phyloP scores from a whole-genome alignment of 257 asterid species.

The Solanum arcanum region DNA sequence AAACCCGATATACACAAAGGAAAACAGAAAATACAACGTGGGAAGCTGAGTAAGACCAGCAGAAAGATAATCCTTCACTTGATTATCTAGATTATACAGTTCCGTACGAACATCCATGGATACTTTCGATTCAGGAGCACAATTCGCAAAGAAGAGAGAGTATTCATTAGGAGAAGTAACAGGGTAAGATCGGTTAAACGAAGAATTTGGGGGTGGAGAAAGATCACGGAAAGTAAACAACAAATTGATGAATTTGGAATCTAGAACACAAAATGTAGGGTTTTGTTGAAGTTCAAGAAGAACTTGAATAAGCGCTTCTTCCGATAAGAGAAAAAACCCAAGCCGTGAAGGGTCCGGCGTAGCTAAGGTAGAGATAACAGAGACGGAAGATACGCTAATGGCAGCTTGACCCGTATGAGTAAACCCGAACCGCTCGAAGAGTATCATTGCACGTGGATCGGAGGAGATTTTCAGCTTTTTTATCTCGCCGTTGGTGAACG shows the following conservation, averaged over 20 bases:
- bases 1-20: constrained; percentile 48
- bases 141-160: constrained; percentile 67
- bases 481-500: constrained; percentile 58
- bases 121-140: constrained; percentile 65
- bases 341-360: constrained; percentile 38
- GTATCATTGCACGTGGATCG: constrained; percentile 77
- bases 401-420: constrained; percentile 69
- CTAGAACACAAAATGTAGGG: constrained; percentile 67
- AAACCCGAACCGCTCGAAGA: constrained; percentile 88
- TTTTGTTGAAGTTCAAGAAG: constrained; percentile 54
- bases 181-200: constrained; percentile 44
- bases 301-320: constrained; percentile 61
- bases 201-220: constrained; percentile 67
- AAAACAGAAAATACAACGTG: constrained; percentile 51
- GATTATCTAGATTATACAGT: constrained; percentile 51
- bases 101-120: constrained; percentile 72
- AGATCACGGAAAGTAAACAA: constrained; percentile 78
- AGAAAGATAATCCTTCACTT: constrained; percentile 49
- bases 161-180: constrained; percentile 61
- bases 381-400: constrained; percentile 40
- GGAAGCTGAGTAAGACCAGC: constrained; percentile 70
- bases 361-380: constrained; percentile 32
- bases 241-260: constrained; percentile 38
- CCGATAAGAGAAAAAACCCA: constrained; percentile 64
- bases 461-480: constrained; percentile 57